Evolutionary conservation across 768 basidiomycete genomes (phyloP).

Genomic region (Nidula microcarpa): DNA sequence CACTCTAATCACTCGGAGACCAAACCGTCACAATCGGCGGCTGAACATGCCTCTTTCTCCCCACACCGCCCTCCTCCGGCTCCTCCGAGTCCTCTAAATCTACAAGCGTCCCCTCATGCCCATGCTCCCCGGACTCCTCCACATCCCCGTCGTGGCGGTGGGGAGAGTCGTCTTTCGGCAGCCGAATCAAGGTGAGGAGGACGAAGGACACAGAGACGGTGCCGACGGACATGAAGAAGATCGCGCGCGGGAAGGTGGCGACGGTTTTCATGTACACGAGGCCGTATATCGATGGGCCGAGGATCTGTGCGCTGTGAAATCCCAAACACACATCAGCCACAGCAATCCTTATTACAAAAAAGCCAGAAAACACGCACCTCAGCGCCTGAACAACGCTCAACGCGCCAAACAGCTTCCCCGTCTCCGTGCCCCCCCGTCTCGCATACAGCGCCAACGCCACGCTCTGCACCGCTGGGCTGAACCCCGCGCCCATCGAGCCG

Average conservation of each 20-base stretch:
- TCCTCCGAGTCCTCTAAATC: too few species aligned
- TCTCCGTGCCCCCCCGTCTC: conserved; percentile 52
- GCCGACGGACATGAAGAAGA: conserved; percentile 57
- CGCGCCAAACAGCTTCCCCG: conserved; percentile 78
- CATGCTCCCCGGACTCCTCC: too few species aligned
- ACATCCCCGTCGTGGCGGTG: too few species aligned
- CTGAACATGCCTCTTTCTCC: too few species aligned
- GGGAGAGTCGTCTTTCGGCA: conserved; percentile 16
- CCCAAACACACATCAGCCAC: not conserved
- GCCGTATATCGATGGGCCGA: conserved; percentile 75
- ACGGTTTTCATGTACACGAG: conserved; percentile 71
- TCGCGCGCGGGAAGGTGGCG: conserved; percentile 59
- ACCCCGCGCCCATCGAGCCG: conserved; percentile 58
- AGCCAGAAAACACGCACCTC: conserved; percentile 32
- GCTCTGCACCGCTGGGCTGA: conserved; percentile 65
- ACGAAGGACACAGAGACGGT: conserved; percentile 37
- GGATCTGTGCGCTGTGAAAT: conserved; percentile 50
- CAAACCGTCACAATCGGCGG: too few species aligned
- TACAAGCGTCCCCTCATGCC: too few species aligned
- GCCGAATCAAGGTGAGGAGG: conserved; percentile 44
- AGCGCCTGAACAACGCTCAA: conserved; percentile 72
- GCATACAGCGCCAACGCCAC: conserved; percentile 68
- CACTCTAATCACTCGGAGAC: too few species aligned
- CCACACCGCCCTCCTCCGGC: too few species aligned
- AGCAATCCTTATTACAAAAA: not conserved